phyloP scores from a whole-genome alignment of 441 rosid genomes.

The Pelargonium fulgidum region DNA sequence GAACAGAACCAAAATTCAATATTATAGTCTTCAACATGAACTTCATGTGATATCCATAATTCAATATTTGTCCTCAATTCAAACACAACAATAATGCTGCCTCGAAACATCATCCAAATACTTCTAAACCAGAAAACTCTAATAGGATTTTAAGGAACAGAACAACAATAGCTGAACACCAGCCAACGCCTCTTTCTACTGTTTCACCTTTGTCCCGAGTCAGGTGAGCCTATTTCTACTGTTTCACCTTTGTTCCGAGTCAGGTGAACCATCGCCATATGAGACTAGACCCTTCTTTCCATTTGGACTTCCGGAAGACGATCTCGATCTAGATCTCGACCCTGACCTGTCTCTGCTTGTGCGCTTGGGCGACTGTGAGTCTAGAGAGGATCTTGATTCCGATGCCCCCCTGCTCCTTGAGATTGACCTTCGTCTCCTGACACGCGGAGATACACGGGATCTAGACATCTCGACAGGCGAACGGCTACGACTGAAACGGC shows the following conservation, averaged over 20 bases:
- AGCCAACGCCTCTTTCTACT: no score
- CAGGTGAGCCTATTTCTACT: slow-evolving; percentile 38
- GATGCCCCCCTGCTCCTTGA: slow-evolving; percentile 51
- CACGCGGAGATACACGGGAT: slow-evolving; percentile 35
- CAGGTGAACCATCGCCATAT: slow-evolving; percentile 70
- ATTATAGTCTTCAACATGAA: no score
- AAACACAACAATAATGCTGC: not conserved
- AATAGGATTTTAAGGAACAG: no score
- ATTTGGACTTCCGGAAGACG: slow-evolving; percentile 50
- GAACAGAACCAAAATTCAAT: no score
- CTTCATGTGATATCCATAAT: not conserved
- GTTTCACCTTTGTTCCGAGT: slow-evolving; percentile 30
- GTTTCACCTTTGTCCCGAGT: slow-evolving; percentile 20
- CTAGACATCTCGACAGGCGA: slow-evolving; percentile 46
- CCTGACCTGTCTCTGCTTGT: slow-evolving; percentile 48
- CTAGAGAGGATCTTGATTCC: slow-evolving; percentile 46
- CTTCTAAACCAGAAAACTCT: no score
- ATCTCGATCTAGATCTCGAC: slow-evolving; percentile 19
- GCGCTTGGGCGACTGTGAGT: slow-evolving; percentile 53
- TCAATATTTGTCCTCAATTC: not conserved
- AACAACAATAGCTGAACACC: no score
- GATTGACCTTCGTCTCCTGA: slow-evolving; percentile 43
- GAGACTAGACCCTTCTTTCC: slow-evolving; percentile 63
- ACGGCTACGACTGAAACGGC: slow-evolving; percentile 51
- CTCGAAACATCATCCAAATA: no score